These are phyloP conservation scores for Cyclocybe aegerita DNA, from an alignment of 768 basidiomycete species.

Conservation along the genomic window DNA sequence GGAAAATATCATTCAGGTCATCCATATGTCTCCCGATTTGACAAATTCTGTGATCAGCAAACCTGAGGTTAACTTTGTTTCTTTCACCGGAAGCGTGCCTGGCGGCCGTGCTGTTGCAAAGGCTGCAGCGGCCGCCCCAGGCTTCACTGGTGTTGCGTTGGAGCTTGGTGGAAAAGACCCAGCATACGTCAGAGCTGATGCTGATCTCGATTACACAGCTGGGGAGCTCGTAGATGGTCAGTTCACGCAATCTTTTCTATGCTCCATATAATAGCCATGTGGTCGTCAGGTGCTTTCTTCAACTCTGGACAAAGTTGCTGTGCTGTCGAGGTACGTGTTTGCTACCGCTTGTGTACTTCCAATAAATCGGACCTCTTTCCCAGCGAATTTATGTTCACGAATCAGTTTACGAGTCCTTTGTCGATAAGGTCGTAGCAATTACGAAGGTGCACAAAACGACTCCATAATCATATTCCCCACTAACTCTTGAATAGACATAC, in stretches of 20 bases:
- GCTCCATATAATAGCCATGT: background rate
- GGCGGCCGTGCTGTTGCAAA: constrained; percentile 75
- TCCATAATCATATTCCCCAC: background rate
- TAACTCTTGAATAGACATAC: constrained; percentile 45
- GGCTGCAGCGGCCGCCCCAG: constrained; percentile 60
- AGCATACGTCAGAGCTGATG: constrained; percentile 90
- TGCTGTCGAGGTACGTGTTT: constrained; percentile 69
- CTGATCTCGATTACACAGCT: constrained; percentile 79
- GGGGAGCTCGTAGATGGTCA: constrained; percentile 88
- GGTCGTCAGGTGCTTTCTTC: constrained; percentile 76
- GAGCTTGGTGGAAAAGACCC: constrained; percentile 99
- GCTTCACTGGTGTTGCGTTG: constrained; percentile 85
- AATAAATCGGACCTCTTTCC: background rate
- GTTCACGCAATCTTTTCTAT: constrained; percentile 8
- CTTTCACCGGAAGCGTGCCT: constrained; percentile 85
- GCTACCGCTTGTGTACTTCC: background rate
- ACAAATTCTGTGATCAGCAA: constrained; percentile 63
- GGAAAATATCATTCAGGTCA: constrained; percentile 65
- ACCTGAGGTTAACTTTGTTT: constrained; percentile 72
- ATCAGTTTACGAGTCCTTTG: constrained; percentile 75
- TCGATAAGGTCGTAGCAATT: constrained; percentile 67
- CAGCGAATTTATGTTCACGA: constrained; percentile 95
- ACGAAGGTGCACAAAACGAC: constrained; percentile 54
- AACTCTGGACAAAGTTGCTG: constrained; percentile 99
- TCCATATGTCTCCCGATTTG: constrained; percentile 69